These are phyloP conservation scores for Onygenales sp. DNA, from an alignment of 2,329 filamentous ascomycete genomes.

Conservation along the genomic window DNA sequence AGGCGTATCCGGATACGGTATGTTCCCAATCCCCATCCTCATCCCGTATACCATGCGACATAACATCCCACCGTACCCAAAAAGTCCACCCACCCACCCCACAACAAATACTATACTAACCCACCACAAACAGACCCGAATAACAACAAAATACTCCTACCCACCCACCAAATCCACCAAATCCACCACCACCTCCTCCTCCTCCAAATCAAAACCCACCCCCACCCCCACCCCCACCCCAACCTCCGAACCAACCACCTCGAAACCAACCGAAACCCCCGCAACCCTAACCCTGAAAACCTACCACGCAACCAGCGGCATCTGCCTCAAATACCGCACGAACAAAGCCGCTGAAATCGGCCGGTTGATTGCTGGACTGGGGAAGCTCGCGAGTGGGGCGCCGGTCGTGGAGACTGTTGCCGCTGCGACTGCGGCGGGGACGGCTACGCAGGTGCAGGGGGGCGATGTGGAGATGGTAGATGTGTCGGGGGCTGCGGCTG, in stretches of 20 bases:
- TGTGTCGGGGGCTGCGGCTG: conserved; percentile 15
- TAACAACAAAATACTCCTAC: conserved; percentile 88
- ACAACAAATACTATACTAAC: not conserved
- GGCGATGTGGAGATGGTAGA: conserved; percentile 30
- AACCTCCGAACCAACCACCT: conserved; percentile 12
- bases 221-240: conserved; percentile 12
- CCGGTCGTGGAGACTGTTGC: conserved; percentile 31
- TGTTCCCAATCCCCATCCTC: conserved; percentile 21
- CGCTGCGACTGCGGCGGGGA: conserved; percentile 30
- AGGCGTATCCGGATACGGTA: conserved; percentile 79
- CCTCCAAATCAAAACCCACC: conserved; percentile 18
- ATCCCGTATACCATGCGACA: not conserved
- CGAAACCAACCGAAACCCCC: conserved; percentile 37
- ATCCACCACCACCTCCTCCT: conserved; percentile 16
- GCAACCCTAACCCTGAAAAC: conserved; percentile 79
- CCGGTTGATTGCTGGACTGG: conserved; percentile 67
- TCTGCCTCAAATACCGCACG: conserved; percentile 82
- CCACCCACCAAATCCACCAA: conserved; percentile 17
- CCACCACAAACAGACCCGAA: conserved; percentile 55
- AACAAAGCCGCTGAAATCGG: conserved; percentile 85
- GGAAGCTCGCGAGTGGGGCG: conserved; percentile 60
- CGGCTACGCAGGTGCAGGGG: conserved; percentile 13
- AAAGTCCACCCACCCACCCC: too few species aligned
- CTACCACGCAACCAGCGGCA: conserved; percentile 72
- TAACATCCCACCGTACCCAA: too few species aligned